A percentile compares a stretch with the other conserved stretches of the same genome.
phyloP scores from a whole-genome alignment of 164 flowering plant species.

The Nymphaea thermarum region DNA sequence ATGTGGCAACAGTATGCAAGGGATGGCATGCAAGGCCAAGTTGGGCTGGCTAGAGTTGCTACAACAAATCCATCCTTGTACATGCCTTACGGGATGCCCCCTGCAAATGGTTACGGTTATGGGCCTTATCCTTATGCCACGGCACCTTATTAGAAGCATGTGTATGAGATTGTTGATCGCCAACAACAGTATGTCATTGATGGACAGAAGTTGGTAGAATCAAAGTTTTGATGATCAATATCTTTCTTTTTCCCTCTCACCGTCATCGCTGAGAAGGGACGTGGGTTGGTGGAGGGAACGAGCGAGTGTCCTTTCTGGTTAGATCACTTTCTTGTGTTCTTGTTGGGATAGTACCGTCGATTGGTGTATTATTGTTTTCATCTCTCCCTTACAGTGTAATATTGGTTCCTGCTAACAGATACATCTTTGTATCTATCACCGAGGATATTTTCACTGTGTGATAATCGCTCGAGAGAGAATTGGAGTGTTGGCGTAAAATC shows the following conservation, averaged over 20 bases:
- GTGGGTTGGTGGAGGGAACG: no score
- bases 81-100: constrained; percentile 3
- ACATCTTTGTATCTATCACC: no score
- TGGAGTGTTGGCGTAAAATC: no score
- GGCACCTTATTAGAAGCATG: neutral
- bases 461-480: no score
- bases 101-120: neutral
- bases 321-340: no score
- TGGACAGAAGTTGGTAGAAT: neutral
- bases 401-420: no score
- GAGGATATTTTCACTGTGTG: no score
- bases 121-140: neutral
- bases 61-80: neutral
- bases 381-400: no score
- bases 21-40: constrained; percentile 72
- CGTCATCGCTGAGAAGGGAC: neutral
- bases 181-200: no score
- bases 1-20: constrained; percentile 59
- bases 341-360: no score
- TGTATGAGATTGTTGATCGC: neutral
- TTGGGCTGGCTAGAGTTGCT: constrained; percentile 31
- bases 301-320: no score
- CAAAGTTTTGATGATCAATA: neutral
- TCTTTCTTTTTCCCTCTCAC: neutral
- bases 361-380: no score